Conservation (phyloP, 2,329 filamentous ascomycete genomes). For the Curvularia hawaiiensis region DNA sequence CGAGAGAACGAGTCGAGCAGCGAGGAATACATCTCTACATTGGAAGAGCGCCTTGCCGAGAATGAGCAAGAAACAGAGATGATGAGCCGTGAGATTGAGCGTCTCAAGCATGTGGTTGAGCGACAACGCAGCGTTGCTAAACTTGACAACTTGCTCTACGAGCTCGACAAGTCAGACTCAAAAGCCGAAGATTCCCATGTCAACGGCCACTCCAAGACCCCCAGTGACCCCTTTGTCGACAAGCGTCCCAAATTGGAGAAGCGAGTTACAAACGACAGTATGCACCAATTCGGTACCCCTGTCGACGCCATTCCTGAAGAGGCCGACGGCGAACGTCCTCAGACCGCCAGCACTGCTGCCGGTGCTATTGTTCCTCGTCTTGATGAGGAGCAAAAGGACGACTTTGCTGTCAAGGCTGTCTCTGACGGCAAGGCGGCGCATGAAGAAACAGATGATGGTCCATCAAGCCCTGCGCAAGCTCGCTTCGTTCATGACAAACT, state of each 20-base stretch:
- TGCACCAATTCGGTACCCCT: constrained; percentile 39
- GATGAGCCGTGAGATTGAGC: constrained; percentile 95
- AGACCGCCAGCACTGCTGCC: constrained; percentile 31
- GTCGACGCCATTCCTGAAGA: constrained; percentile 47
- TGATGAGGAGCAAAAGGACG: constrained; percentile 16
- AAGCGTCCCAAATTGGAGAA: constrained; percentile 34
- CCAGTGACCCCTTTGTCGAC: constrained; percentile 42
- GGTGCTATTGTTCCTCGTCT: constrained; percentile 8
- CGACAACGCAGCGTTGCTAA: constrained; percentile 94
- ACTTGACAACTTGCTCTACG: constrained; percentile 87
- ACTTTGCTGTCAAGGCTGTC: constrained; percentile 20
- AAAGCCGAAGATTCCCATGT: constrained; percentile 30
- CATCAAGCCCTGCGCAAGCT: constrained; percentile 76
- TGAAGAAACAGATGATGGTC: constrained; percentile 49
- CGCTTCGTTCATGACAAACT: constrained; percentile 91
- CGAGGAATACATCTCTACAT: constrained; percentile 95
- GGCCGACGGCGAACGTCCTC: constrained; percentile 37
- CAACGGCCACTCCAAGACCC: constrained; percentile 45
- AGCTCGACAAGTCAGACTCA: constrained; percentile 69
- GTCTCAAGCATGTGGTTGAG: constrained; percentile 92
- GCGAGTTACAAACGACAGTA: constrained; percentile 30
- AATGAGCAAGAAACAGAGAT: constrained; percentile 94
- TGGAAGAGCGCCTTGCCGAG: constrained; percentile 94
- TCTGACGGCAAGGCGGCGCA: constrained; percentile 15
- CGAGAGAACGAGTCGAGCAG: constrained; percentile 88